A percentile compares a stretch with the other conserved stretches of the same genome.
These are phyloP conservation scores for Phytopythium kandeliae DNA, from an alignment of 352 stramenopile species.

Conservation along the genomic window DNA sequence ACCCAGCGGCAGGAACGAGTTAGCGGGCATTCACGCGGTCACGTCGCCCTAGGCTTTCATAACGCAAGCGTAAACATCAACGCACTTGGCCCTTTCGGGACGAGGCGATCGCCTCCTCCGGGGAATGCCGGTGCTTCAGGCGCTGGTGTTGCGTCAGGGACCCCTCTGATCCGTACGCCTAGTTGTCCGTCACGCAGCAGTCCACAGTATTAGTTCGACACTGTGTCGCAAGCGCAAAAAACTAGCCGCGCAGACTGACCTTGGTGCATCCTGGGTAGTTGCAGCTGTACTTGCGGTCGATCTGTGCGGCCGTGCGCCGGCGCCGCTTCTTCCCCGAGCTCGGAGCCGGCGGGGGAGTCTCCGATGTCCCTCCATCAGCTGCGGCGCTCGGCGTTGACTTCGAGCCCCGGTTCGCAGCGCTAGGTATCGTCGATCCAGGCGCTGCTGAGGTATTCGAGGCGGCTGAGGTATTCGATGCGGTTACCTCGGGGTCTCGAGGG, in stretches of 20 bases:
- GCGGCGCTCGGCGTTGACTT: too few relatives aligned
- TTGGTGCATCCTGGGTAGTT: constrained; percentile 54
- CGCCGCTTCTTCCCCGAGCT: constrained; percentile 68
- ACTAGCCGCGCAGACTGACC: constrained; percentile 26
- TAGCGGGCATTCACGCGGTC: too few relatives aligned
- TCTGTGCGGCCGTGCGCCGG: constrained; percentile 65
- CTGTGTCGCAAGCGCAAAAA: not conserved
- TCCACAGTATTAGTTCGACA: too few relatives aligned
- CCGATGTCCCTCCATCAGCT: too few relatives aligned
- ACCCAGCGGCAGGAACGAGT: too few relatives aligned
- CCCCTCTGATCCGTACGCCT: constrained; percentile 79
- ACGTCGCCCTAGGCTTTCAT: too few relatives aligned
- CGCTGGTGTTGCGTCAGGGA: constrained; percentile 75
- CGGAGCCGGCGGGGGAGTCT: not conserved
- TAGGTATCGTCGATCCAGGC: too few relatives aligned
- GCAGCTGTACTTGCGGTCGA: constrained; percentile 78
- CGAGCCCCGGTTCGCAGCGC: too few relatives aligned
- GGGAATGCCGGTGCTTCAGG: constrained; percentile 60
- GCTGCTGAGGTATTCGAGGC: too few relatives aligned
- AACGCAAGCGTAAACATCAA: not conserved
- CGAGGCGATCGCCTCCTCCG: constrained; percentile 16
- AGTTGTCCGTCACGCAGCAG: too few relatives aligned
- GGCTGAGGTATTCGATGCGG: too few relatives aligned
- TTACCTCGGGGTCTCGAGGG: too few relatives aligned
- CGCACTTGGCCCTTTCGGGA: constrained; percentile 28